Evolutionary conservation across 129 eudicot genomes (phyloP).

Genomic region (Arctium minus): DNA sequence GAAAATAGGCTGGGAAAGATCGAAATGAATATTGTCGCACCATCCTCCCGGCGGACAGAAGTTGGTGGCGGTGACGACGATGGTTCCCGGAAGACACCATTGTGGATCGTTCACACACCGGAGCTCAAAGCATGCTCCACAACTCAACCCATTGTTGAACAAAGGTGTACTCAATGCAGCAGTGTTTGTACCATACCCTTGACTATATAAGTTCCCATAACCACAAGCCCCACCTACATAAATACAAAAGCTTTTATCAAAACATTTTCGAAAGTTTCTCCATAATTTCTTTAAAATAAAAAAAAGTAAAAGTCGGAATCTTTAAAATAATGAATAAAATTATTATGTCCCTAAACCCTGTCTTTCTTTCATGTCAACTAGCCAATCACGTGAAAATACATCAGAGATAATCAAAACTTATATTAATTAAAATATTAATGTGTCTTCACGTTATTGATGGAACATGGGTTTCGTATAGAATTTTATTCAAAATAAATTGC

Average conservation of each 20-base stretch:
- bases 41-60: constrained; percentile 90
- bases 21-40: constrained; percentile 76
- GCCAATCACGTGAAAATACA: neutral
- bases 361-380: too few relatives aligned
- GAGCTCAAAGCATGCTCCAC: constrained; percentile 69
- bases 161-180: constrained; percentile 77
- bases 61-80: constrained; percentile 77
- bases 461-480: neutral
- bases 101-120: constrained; percentile 55
- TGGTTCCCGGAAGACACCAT: constrained; percentile 63
- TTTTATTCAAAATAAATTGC: too few relatives aligned
- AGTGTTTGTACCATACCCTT: constrained; percentile 76
- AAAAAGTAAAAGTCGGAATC: too few relatives aligned
- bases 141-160: constrained; percentile 74
- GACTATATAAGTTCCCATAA: constrained; percentile 67
- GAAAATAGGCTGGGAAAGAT: constrained; percentile 66
- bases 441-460: neutral
- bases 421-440: too few relatives aligned
- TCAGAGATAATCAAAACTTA: too few relatives aligned
- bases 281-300: neutral
- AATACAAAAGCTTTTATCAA: neutral
- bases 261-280: neutral
- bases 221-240: constrained; percentile 83
- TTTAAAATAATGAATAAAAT: neutral
- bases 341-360: neutral